These are phyloP conservation scores for Phytophthora rubi DNA, from an alignment of 352 stramenopile genomes.

Conservation along the genomic window DNA sequence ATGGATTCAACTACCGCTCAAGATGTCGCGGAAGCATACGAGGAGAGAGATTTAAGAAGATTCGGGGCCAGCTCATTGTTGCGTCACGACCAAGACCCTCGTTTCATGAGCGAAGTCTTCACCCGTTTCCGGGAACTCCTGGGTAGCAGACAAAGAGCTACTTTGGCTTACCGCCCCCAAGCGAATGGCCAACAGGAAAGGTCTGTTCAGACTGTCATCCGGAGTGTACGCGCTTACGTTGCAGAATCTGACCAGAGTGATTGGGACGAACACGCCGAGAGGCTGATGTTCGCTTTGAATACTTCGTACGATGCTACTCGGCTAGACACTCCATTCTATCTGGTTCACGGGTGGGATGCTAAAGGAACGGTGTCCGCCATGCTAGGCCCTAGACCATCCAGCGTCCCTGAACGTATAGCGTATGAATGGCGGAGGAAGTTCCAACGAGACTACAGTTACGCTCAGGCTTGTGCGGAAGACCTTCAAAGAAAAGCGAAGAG, in stretches of 20 bases:
- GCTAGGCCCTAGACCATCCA: neutral
- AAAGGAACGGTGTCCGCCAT: too few species aligned
- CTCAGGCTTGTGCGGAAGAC: slow-evolving; percentile 2
- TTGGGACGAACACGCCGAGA: slow-evolving; percentile 30
- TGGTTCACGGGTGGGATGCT: too few species aligned
- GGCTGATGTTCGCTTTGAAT: too few species aligned
- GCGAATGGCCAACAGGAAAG: slow-evolving; percentile 45
- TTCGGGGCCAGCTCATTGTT: slow-evolving; percentile 33
- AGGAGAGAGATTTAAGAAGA: slow-evolving; percentile 22
- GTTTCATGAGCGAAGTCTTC: slow-evolving; percentile 40
- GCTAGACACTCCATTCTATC: too few species aligned
- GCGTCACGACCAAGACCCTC: slow-evolving; percentile 30
- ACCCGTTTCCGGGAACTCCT: slow-evolving; percentile 32
- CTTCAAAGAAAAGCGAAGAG: slow-evolving; percentile 1
- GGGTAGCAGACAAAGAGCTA: slow-evolving; percentile 22
- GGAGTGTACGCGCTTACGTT: slow-evolving; percentile 20
- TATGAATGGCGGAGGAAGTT: slow-evolving; percentile 10
- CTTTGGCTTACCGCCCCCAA: slow-evolving; percentile 38
- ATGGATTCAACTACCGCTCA: neutral
- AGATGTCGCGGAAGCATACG: slow-evolving; percentile 31
- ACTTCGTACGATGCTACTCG: too few species aligned
- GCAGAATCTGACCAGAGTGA: slow-evolving; percentile 31
- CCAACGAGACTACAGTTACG: slow-evolving; percentile 8
- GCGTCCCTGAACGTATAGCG: neutral
- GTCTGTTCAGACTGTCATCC: slow-evolving; percentile 38